Conservation (phyloP, 345 rosid genomes). For the Cochlearia excelsa region DNA sequence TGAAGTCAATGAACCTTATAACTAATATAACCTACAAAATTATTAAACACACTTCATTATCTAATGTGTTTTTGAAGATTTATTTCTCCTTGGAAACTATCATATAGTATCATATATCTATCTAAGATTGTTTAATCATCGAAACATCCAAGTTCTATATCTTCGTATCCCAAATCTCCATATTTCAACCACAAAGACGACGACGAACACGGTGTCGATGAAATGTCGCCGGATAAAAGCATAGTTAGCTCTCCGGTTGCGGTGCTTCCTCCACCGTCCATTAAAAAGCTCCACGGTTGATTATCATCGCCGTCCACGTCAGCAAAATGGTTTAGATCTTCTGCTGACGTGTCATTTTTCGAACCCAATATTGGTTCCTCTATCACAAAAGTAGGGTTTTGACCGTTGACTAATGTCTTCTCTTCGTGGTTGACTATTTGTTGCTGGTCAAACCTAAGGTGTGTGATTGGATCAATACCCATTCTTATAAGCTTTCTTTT, state of each 20-base stretch:
- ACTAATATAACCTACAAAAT: not conserved
- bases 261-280: slow-evolving; percentile 24
- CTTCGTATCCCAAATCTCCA: slow-evolving; percentile 41
- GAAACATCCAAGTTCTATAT: slow-evolving; percentile 43
- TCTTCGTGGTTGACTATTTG: slow-evolving; percentile 20
- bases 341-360: slow-evolving; percentile 8
- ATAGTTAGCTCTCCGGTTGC: slow-evolving; percentile 38
- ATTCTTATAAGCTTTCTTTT: slow-evolving; percentile 72
- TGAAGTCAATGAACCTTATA: slow-evolving; percentile 19
- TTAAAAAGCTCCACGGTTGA: slow-evolving; percentile 46
- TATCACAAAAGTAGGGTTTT: not conserved
- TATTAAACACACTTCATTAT: not conserved
- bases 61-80: not conserved
- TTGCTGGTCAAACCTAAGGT: slow-evolving; percentile 26
- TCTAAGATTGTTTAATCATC: slow-evolving; percentile 23
- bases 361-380: slow-evolving; percentile 4
- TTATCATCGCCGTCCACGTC: slow-evolving; percentile 33
- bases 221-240: slow-evolving; percentile 37
- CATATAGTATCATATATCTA: no score
- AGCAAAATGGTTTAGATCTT: slow-evolving; percentile 12
- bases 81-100: no score
- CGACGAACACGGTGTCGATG: slow-evolving; percentile 27
- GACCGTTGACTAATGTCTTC: slow-evolving; percentile 6
- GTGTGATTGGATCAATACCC: slow-evolving; percentile 79
- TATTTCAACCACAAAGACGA: slow-evolving; percentile 50